Conservation (phyloP, 345 rosid genomes). For the Draba incana region DNA sequence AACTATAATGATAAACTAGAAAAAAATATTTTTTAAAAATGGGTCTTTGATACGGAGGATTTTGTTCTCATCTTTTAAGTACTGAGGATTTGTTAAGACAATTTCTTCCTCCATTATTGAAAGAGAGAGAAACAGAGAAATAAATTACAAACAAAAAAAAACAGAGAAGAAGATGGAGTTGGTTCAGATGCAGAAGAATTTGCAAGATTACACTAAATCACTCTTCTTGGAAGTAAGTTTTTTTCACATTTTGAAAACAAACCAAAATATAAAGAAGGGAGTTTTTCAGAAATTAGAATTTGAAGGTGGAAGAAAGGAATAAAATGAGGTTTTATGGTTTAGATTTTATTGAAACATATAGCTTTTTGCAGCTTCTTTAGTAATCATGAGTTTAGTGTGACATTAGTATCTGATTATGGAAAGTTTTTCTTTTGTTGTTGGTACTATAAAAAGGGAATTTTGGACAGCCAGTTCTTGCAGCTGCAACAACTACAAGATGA, state of each 20-base stretch:
- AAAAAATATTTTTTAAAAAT: constrained; percentile 3
- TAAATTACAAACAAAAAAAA: constrained; percentile 3
- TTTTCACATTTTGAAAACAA: neutral
- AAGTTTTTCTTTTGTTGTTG: constrained; percentile 5
- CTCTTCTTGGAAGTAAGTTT: constrained; percentile 71
- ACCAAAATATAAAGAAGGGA: neutral
- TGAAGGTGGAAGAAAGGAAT: neutral
- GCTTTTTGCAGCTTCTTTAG: constrained; percentile 8
- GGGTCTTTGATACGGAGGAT: constrained; percentile 28
- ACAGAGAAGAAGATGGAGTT: constrained; percentile 56
- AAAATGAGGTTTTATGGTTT: constrained; percentile 1
- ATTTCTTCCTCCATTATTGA: constrained; percentile 36
- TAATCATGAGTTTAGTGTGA: constrained; percentile 8
- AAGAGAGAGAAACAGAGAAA: constrained; percentile 33
- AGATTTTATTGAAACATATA: neutral
- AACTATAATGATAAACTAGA: constrained; percentile 12
- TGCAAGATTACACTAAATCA: constrained; percentile 72
- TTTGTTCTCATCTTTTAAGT: constrained; percentile 32
- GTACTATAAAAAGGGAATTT: constrained; percentile 60
- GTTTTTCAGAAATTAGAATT: neutral
- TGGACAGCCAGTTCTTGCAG: constrained; percentile 86
- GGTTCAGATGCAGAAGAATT: constrained; percentile 81
- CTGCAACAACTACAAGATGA: constrained; percentile 95
- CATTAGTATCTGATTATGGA: constrained; percentile 16
- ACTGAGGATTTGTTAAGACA: constrained; percentile 32